Conservation (phyloP, 371 early-diverging fungal species). For the Syncephalastrum sp. region DNA sequence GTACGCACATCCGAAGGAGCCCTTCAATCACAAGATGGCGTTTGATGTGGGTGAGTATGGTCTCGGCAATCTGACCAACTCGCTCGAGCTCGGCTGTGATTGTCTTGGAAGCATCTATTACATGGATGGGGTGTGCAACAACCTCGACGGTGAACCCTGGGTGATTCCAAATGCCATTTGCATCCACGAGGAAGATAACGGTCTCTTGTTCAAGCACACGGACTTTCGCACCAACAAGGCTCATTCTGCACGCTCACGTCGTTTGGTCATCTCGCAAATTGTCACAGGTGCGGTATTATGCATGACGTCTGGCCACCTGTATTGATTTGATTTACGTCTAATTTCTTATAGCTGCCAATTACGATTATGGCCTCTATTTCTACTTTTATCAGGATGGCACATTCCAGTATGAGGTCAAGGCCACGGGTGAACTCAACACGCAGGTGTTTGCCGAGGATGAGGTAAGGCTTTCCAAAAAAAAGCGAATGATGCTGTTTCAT, state of each 20-base stretch:
- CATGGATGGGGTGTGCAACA: constrained; percentile 38
- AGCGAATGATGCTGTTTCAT: not conserved
- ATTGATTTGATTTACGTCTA: not conserved
- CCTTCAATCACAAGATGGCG: constrained; percentile 37
- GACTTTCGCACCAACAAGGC: constrained; percentile 37
- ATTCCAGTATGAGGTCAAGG: constrained; percentile 48
- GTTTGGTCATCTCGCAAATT: constrained; percentile 44
- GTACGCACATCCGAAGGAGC: constrained; percentile 38
- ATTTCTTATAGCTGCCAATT: constrained; percentile 31
- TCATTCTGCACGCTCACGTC: constrained; percentile 36
- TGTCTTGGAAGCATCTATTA: constrained; percentile 47
- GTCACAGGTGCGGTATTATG: not conserved
- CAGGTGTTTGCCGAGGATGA: constrained; percentile 45
- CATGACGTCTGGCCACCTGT: too few species aligned
- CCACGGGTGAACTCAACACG: constrained; percentile 45
- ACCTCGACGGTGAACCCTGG: constrained; percentile 33
- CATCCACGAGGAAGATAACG: constrained; percentile 46
- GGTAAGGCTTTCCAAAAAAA: constrained; percentile 2
- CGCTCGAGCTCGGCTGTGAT: constrained; percentile 38
- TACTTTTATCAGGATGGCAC: constrained; percentile 50
- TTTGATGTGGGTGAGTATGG: constrained; percentile 52
- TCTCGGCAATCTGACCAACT: constrained; percentile 38
- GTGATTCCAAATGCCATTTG: constrained; percentile 45
- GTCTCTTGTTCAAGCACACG: constrained; percentile 46
- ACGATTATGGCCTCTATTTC: constrained; percentile 49